Base-by-base conservation (phyloP, 1,284 basidiomycete species). In the Gomphus sp. region DNA sequence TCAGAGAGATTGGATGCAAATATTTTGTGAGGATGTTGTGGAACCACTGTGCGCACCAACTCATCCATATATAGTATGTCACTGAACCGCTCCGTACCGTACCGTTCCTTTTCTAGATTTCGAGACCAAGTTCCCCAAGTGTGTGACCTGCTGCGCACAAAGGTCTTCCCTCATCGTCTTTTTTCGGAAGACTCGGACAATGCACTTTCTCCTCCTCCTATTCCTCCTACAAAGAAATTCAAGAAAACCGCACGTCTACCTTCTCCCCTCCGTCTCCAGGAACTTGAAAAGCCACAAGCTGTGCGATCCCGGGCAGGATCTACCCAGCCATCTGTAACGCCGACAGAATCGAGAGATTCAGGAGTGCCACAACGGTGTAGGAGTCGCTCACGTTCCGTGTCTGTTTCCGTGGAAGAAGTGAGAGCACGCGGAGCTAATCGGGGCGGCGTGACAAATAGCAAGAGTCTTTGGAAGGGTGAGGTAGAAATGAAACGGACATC, bases 1-100 rank as follows among this genome's bases (percentile, higher is more conserved):
- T 75, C 47, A 80, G 43, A 73, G 76, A 2, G 87, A 90, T 65
- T 89, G 87, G 87, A 84, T 82, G 71, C 87, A 89, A 66, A 60
- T 66, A 0, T 89, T 89, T 65, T 85, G 76, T 62, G 80, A 84
- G 65, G 78, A 82, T 41, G 65, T 85, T 50, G 80, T 89, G 14
- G 82, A 86, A 64, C 75, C 73, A 43, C 71, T 77, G 87, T 89
- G 43, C 43, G 43, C 22, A 22, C 43, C n/a, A 65, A 62, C 81
- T 74, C 16, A 47, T 31, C 44, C n/a, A n/a, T 14, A 43, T 5
- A 52, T 43, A 33, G 12, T 16, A 16, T 52, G 22, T 47, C 36
- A n/a, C 28, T 43, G 45, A 18, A 41, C 47, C 51, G 39, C 10
- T 44, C n/a, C n/a, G n/a, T n/a, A n/a, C 28, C 36, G 2, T 33